Evolutionary conservation across 1,139 yeast species (phyloP), one percentile per base, ranked within the genome.

Genomic region (Eremothecium cymbalariae): DNA sequence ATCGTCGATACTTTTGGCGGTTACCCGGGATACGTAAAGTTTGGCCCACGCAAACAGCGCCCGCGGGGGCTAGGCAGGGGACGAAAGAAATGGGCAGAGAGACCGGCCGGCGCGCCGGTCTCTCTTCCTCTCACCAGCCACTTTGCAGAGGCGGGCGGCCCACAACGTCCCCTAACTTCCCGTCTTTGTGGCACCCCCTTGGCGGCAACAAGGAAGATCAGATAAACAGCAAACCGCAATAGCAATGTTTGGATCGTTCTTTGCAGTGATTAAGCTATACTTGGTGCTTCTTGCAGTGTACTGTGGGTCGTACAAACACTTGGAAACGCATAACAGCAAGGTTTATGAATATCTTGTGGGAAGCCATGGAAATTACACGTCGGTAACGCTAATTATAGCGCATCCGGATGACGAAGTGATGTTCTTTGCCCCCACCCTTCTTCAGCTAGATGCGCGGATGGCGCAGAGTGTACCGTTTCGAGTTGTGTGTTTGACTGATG

Each of bases 361-460:
- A 14, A 27, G 16, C 21, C 24, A 18, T 22, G 28, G 20, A 25
- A 22, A 16, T 16, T 31, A 35, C 18, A 40, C 33, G 23, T 45
- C 49, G 12, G 31, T 71, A 1, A 70, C 68, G 43, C 63, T 83
- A 32, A 64, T 90, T 13, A 78, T 86, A 27, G 95, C 95, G 1
- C 99, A 93, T 58, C 99, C 99, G 0, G 99, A 93, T 58, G 99
- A 93, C 56, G 99, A 93, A 59, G 90, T 86, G 38, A 93, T 93
- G 98, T 93, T 93, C 60, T 93, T 90, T 53, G 74, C 88, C 1
- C 98, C 98, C 0, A 68, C 94, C 0, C 31, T 55, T 18, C 30
- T 53, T 21, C 50, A 52, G 26, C 36, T 55, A 25, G 42, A 52
- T 33, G 31, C 24, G 1, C 15, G 33, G 13, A 21, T 49, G 20